These are phyloP conservation scores for Geosmithia morbida DNA, from an alignment of 2,329 filamentous ascomycete genomes.

Conservation along the genomic window DNA sequence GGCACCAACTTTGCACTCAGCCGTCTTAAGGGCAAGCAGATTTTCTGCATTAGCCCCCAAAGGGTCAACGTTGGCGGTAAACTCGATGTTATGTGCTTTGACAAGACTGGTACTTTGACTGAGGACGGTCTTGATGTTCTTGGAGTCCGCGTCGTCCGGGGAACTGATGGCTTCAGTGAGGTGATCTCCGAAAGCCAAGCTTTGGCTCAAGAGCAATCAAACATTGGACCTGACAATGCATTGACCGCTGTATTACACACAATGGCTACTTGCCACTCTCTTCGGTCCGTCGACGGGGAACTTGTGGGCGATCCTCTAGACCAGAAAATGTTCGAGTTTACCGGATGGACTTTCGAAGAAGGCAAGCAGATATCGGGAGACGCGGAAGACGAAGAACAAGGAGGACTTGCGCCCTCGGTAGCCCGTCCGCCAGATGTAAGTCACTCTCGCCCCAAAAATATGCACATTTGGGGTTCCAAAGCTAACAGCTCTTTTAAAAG, in stretches of 20 bases:
- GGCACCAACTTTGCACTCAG: conserved; percentile 89
- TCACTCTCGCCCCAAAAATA: background rate
- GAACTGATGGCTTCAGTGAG: conserved; percentile 53
- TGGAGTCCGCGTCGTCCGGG: conserved; percentile 66
- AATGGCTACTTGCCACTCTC: conserved; percentile 94
- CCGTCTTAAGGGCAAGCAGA: conserved; percentile 73
- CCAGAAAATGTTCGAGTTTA: conserved; percentile 98
- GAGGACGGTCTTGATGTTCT: conserved; percentile 93
- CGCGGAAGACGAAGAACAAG: conserved; percentile 59
- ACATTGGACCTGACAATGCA: conserved; percentile 14
- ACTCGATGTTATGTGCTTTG: conserved; percentile 90
- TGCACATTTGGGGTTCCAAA: background rate
- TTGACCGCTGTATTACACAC: conserved; percentile 62
- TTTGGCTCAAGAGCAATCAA: conserved; percentile 32
- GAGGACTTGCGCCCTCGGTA: conserved; percentile 71
- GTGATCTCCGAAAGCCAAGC: conserved; percentile 52
- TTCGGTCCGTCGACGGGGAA: conserved; percentile 75
- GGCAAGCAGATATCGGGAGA: conserved; percentile 54
- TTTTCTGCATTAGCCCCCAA: conserved; percentile 96
- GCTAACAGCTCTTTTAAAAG: conserved; percentile 12
- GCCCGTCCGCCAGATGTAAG: conserved; percentile 57
- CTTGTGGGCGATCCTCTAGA: conserved; percentile 89
- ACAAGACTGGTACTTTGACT: conserved; percentile 96
- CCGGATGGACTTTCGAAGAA: conserved; percentile 83
- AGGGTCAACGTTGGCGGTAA: conserved; percentile 95